These are phyloP conservation scores for Aleurites moluccanus DNA, from an alignment of 441 rosid species.

Conservation along the genomic window DNA sequence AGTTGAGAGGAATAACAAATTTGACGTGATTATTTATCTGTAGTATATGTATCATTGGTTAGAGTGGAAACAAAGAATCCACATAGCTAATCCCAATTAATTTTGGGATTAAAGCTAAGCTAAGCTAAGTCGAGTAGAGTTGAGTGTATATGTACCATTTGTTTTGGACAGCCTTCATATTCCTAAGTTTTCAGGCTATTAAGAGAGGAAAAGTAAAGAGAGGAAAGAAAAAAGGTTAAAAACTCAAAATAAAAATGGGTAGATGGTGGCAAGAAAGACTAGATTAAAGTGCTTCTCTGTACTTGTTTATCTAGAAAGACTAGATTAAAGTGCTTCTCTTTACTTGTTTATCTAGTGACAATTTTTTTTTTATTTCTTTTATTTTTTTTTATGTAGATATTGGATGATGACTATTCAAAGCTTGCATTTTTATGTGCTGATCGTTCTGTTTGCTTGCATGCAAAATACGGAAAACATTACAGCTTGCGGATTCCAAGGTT, in stretches of 20 bases:
- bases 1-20: background rate
- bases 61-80: no score
- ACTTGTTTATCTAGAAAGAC: background rate
- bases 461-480: slow-evolving; percentile 88
- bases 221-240: background rate
- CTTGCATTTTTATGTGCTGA: slow-evolving; percentile 91
- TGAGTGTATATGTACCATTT: no score
- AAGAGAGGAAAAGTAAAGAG: background rate
- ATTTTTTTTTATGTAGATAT: slow-evolving; percentile 60
- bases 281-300: background rate
- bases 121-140: no score
- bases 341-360: background rate
- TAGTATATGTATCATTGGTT: background rate
- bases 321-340: background rate
- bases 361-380: slow-evolving; percentile 10
- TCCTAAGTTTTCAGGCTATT: background rate
- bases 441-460: slow-evolving; percentile 83
- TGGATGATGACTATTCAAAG: slow-evolving; percentile 84
- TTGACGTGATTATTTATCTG: background rate
- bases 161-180: background rate
- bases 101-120: no score
- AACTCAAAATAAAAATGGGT: background rate
- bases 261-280: background rate
- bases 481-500: slow-evolving; percentile 87
- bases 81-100: no score